Base-by-base conservation (phyloP, 1,284 basidiomycete species). In the Laetiporus sulphureus region DNA sequence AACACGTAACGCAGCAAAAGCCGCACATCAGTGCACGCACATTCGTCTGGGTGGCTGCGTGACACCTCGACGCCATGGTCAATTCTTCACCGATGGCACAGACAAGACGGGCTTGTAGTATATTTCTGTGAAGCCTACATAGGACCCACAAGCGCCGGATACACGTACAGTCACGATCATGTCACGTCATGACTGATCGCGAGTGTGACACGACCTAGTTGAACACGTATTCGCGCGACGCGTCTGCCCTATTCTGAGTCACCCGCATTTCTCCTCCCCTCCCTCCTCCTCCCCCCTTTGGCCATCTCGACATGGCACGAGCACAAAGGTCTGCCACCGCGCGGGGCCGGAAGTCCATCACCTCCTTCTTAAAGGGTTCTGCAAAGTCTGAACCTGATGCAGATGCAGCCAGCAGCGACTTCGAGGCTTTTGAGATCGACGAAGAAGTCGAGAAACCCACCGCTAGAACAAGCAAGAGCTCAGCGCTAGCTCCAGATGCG, bases 341-440 rank as follows among this genome's bases (percentile, higher is more conserved):
- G 3, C 70, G 70, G 46, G 66, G 64, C 19, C 82, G 84, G 53
- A 71, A 71, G 42, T 62, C 73, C 2, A 66, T 84, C 16, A 66
- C 65, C 1, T 66, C 72, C 2, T 85, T 81, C 55, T 80, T 83
- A 51, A 53, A 51, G 22, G 56, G 55, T 24, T 51, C 45, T 11
- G 66, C 66, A 45, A 52, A 51, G 11, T 38, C 46, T n/a, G n/a
- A n/a, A n/a, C n/a, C n/a, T n/a, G n/a, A n/a, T n/a, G n/a, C n/a
- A n/a, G 49, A 45, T 3, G 48, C n/a, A n/a, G n/a, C n/a, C n/a
- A n/a, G n/a, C n/a, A n/a, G 46, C 29, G 56, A 57, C 35, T n/a
- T 38, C 8, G 35, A 35, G 23, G 40, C 40, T 16, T 21, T 15
- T 5, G 42, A 45, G 12, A 36, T 38, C 13, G 45, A 39, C 36